Conservation (phyloP, 2,329 filamentous ascomycete genomes). For the Penicillium sp. region DNA sequence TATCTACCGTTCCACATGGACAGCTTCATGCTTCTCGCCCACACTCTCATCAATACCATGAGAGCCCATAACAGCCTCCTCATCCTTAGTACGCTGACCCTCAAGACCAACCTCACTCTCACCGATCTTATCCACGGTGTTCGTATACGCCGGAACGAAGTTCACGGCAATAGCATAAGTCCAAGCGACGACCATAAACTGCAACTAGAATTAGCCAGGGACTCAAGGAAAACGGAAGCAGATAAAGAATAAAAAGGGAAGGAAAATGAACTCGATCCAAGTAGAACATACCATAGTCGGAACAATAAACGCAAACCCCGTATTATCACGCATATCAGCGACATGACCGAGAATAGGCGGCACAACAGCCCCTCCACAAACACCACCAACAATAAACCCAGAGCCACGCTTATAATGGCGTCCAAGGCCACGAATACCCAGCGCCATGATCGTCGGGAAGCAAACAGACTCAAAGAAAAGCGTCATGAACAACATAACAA, state of each 20-base stretch:
- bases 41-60: conserved; percentile 24
- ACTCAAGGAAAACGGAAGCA: conserved; percentile 27
- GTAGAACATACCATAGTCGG: conserved; percentile 50
- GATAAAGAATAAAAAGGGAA: conserved; percentile 6
- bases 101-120: conserved; percentile 45
- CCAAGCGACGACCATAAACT: conserved; percentile 57
- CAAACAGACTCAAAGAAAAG: conserved; percentile 80
- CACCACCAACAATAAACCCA: conserved; percentile 69
- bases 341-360: conserved; percentile 69
- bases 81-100: conserved; percentile 16
- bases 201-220: conserved; percentile 1
- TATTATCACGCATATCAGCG: conserved; percentile 61
- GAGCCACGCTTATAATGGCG: conserved; percentile 74
- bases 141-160: conserved; percentile 62
- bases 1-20: conserved; percentile 11
- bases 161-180: conserved; percentile 62
- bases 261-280: conserved; percentile 3
- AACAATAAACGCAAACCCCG: conserved; percentile 63
- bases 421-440: conserved; percentile 73
- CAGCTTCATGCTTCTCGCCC: conserved; percentile 11
- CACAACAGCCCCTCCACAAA: conserved; percentile 69
- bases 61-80: conserved; percentile 26
- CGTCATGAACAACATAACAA: conserved; percentile 62
- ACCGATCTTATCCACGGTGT: conserved; percentile 58
- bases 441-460: conserved; percentile 77